Base-by-base conservation (phyloP, 768 basidiomycete genomes). In the Coprinellus aureogranulatus region DNA sequence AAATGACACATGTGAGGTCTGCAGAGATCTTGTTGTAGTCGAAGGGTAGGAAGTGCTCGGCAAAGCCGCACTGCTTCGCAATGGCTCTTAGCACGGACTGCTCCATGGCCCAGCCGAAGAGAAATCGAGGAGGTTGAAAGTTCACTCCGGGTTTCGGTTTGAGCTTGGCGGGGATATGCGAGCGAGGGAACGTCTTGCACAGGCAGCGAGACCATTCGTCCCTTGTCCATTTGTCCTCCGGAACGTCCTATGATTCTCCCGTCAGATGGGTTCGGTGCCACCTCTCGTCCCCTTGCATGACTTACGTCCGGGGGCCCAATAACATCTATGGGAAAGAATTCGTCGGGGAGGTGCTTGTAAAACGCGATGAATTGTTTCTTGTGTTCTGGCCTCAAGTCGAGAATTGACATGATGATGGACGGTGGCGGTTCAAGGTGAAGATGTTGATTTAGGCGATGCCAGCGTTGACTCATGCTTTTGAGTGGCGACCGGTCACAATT, bases 91-190 rank as follows among this genome's bases (percentile, higher is more conserved):
- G 4, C 16, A 6, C 23, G 4, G 6, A 12, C 4, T 23, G 11
- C 11, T 49, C 47, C 47, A 49, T 49, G 11, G 47, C 47, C 47
- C 47, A 49, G 23, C 47, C 47, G 47, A 26, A 49, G 25, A 49
- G 25, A n/a, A 49, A 49, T 12, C 47, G 47, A 5, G 47, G 47
- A 11, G 47, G 47, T 25, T 49, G 47, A n/a, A 23, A 49, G 8
- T 12, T 16, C 14, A 26, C 16, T 22, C 47, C 47, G 8, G 25
- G 47, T 11, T 16, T 30, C 5, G 26, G 23, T 6, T 10, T 12
- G 23, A 49, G 47, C 11, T 30, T 30, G 10, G 11, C n/a, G 12
- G 47, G 47, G 14, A 49, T 49, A 16, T 26, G 16, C 5, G 28
- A 12, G 4, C 47, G 47, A 8, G 47, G 47, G 25, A 49, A 49